Percentiles rank a stretch among this genome's conserved stretches.
phyloP scores from a whole-genome alignment of 2,329 filamentous ascomycete genomes.

The Aschersonia sp. region DNA sequence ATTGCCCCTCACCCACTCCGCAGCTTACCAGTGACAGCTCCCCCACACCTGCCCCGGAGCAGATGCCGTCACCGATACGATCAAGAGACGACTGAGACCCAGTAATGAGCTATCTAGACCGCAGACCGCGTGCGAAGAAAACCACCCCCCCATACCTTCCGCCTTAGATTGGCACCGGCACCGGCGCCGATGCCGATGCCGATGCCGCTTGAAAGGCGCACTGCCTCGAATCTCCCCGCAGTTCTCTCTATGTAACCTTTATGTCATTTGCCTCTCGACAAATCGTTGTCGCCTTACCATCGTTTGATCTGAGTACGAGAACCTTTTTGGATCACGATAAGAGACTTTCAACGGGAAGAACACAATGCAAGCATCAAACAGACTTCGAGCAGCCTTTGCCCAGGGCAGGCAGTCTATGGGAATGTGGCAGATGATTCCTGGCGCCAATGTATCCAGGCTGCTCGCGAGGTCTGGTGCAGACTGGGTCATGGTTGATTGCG shows the following conservation, averaged over 20 bases:
- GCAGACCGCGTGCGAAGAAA: no score
- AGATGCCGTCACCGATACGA: no score
- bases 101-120: no score
- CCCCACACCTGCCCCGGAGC: no score
- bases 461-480: constrained; percentile 49
- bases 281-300: not conserved
- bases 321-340: no score
- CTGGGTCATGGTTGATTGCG: constrained; percentile 48
- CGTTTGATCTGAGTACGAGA: no score
- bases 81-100: no score
- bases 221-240: not conserved
- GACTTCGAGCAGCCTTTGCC: constrained; percentile 32
- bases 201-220: not conserved
- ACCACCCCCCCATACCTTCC: not conserved
- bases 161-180: not conserved
- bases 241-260: not conserved
- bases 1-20: no score
- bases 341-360: not conserved
- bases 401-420: constrained; percentile 36
- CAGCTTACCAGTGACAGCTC: no score
- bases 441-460: constrained; percentile 41
- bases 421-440: constrained; percentile 50
- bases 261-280: not conserved
- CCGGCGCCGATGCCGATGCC: not conserved
- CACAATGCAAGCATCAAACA: constrained; percentile 30